A percentile compares a stretch with the other conserved stretches of the same genome.
Evolutionary conservation across 192 early-diverging fungal species (phyloP).

Genomic region (Diversispora eburnea): DNA sequence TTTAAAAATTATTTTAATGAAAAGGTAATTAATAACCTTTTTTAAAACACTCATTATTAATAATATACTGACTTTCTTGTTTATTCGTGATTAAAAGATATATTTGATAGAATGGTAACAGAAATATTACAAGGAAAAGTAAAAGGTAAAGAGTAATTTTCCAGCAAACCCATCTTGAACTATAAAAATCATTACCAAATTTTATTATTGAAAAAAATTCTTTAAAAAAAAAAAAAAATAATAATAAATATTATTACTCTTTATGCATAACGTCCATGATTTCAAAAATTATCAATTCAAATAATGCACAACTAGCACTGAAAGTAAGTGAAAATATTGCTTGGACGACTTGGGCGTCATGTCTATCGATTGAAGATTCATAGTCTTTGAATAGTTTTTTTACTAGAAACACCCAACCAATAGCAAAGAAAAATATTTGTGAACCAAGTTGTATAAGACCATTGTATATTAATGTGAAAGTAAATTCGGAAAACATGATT

Average conservation of each 20-base stretch:
- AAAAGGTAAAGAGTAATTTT: constrained; percentile 63
- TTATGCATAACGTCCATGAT: constrained; percentile 67
- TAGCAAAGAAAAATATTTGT: constrained; percentile 63
- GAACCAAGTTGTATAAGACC: constrained; percentile 56
- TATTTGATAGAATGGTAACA: constrained; percentile 77
- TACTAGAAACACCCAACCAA: constrained; percentile 68
- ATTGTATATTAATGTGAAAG: constrained; percentile 41
- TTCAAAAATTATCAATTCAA: constrained; percentile 81
- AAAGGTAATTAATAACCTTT: background rate
- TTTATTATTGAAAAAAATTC: background rate
- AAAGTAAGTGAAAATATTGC: constrained; percentile 75
- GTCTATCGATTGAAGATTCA: constrained; percentile 48
- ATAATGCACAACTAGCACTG: constrained; percentile 70
- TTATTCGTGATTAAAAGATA: constrained; percentile 53
- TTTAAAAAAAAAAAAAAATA: background rate
- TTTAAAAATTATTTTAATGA: background rate
- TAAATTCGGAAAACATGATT: constrained; percentile 9
- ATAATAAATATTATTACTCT: constrained; percentile 34
- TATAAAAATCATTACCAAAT: constrained; percentile 19
- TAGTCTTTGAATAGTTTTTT: constrained; percentile 68
- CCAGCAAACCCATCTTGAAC: constrained; percentile 75
- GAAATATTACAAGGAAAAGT: constrained; percentile 61
- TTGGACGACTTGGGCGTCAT: constrained; percentile 50
- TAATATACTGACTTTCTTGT: constrained; percentile 23
- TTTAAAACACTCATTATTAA: background rate